Percentiles rank a stretch among this genome's conserved stretches.
Evolutionary conservation across 2,329 filamentous ascomycete species (phyloP).

Genomic region (Claviceps africana): DNA sequence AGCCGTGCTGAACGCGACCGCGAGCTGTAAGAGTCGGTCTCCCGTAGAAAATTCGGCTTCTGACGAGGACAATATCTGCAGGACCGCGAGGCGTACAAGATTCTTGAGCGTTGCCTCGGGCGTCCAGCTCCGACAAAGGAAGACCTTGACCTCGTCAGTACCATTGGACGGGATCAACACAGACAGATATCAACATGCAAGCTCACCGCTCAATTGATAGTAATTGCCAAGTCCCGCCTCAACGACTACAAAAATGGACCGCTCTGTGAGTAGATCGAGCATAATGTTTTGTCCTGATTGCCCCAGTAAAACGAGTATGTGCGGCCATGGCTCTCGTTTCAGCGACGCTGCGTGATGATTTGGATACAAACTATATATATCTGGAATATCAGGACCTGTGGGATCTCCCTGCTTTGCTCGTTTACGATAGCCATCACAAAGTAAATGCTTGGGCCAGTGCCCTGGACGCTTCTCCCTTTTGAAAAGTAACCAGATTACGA

Average conservation of each 20-base stretch:
- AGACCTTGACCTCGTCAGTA: slow-evolving; percentile 21
- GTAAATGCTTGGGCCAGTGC: slow-evolving; percentile 51
- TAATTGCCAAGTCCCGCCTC: slow-evolving; percentile 49
- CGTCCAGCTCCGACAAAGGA: slow-evolving; percentile 34
- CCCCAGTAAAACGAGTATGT: slow-evolving; percentile 60
- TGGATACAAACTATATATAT: slow-evolving; percentile 46
- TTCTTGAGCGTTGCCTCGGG: not conserved
- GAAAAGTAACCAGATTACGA: slow-evolving; percentile 66
- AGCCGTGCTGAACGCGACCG: slow-evolving; percentile 56
- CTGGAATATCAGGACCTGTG: slow-evolving; percentile 40
- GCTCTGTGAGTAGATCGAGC: slow-evolving; percentile 61
- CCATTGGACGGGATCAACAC: not conserved
- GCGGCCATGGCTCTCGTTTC: slow-evolving; percentile 60
- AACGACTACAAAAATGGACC: slow-evolving; percentile 58
- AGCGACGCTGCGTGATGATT: slow-evolving; percentile 59
- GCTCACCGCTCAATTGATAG: slow-evolving; percentile 63
- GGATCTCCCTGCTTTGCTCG: slow-evolving; percentile 18
- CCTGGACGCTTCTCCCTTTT: slow-evolving; percentile 33
- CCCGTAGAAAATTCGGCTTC: slow-evolving; percentile 77
- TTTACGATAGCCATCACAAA: slow-evolving; percentile 71
- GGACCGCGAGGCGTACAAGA: slow-evolving; percentile 17
- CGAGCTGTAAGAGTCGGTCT: slow-evolving; percentile 55
- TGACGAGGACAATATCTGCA: slow-evolving; percentile 58
- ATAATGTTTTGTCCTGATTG: slow-evolving; percentile 63
- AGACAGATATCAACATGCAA: slow-evolving; percentile 1